Percentiles rank a stretch among this genome's conserved stretches.
Evolutionary conservation across 345 rosid species (phyloP).

Genomic region (Populus deltoides): DNA sequence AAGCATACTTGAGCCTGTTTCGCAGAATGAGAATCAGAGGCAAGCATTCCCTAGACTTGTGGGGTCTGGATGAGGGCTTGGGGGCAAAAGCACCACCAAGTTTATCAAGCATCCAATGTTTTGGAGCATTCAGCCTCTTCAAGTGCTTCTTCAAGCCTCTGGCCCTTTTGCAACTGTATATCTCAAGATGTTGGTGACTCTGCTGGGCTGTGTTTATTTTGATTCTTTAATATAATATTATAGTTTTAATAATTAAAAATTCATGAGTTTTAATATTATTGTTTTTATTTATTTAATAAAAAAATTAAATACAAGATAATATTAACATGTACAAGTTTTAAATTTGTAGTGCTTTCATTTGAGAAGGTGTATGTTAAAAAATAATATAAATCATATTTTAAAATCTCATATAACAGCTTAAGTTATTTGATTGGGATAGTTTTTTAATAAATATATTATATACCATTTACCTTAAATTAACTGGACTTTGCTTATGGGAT

Average conservation of each 20-base stretch:
- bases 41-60: conserved; percentile 81
- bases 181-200: too few relatives aligned
- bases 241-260: too few relatives aligned
- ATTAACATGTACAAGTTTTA: rapidly evolving
- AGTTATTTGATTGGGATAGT: rapidly evolving
- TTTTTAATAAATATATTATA: rapidly evolving
- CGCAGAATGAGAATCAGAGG: conserved; percentile 64
- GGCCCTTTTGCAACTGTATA: conserved; percentile 30
- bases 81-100: conserved; percentile 36
- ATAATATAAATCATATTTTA: rapidly evolving
- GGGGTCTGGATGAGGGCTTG: conserved; percentile 88
- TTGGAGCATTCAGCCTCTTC: conserved; percentile 91
- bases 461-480: too few relatives aligned
- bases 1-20: conserved; percentile 73
- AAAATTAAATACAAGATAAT: too few relatives aligned
- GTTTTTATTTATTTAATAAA: too few relatives aligned
- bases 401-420: rapidly evolving
- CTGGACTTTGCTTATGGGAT: too few relatives aligned
- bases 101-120: conserved; percentile 68
- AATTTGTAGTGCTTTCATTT: rapidly evolving
- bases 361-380: too few relatives aligned
- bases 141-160: conserved; percentile 87
- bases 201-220: too few relatives aligned
- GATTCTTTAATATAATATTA: rapidly evolving
- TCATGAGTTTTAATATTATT: rapidly evolving